Conservation (phyloP, 306 rosid species). For the barrel medic (Medicago truncatula) region MtrunA17r5.0-ANR NC_053049.1:385501-386000, state of each 20-base stretch:
- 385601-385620: background rate
- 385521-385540: background rate
- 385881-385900: no score
- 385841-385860: no score
- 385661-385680: constrained; percentile 42
- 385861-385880: no score
- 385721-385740: constrained; percentile 47
- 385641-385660: constrained; percentile 12
- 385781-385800: no score
- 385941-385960: no score
- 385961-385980: no score
- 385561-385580: background rate
- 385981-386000: no score
- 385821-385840: no score
- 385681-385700: constrained; percentile 46
- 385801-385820: no score
- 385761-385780: background rate
- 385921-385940: no score
- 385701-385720: constrained; percentile 34
- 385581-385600: background rate
- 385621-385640: constrained; percentile 13
- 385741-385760: background rate
- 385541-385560: background rate
- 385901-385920: no score
- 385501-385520: background rate